phyloP scores from a whole-genome alignment of 2,329 filamentous ascomycete species.

The Aspergillus sergii region DNA sequence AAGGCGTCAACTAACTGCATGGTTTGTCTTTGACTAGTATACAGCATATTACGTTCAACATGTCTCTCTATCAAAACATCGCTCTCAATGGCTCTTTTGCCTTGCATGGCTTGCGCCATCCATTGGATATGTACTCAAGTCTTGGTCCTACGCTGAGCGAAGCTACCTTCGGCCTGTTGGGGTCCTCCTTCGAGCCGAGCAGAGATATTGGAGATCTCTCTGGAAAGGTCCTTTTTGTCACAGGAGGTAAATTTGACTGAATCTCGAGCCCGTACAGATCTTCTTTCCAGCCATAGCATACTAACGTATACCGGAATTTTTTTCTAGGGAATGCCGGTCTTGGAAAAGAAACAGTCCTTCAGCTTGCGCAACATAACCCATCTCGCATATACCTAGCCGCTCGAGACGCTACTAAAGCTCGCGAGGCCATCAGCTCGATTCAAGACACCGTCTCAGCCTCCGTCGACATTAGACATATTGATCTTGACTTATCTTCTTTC shows the following conservation, averaged over 20 bases:
- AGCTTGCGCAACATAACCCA: conserved; percentile 55
- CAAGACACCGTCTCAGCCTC: conserved; percentile 33
- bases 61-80: conserved; percentile 8
- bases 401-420: conserved; percentile 48
- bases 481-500: conserved; percentile 55
- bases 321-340: conserved; percentile 48
- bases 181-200: conserved; percentile 44
- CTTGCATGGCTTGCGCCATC: conserved; percentile 29
- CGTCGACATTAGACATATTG: conserved; percentile 48
- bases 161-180: conserved; percentile 35
- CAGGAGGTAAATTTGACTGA: conserved; percentile 47
- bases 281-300: not conserved
- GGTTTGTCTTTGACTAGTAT: not conserved
- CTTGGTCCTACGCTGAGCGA: conserved; percentile 40
- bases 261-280: not conserved
- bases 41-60: not conserved
- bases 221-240: conserved; percentile 55
- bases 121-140: conserved; percentile 32
- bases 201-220: conserved; percentile 49
- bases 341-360: conserved; percentile 50
- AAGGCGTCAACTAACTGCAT: not conserved
- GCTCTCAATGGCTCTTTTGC: conserved; percentile 19
- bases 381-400: conserved; percentile 59
- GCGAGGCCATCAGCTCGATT: conserved; percentile 48
- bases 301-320: conserved; percentile 1